Conservation (phyloP, 176 grass and related monocot genomes). For the Raddia guianensis region DNA sequence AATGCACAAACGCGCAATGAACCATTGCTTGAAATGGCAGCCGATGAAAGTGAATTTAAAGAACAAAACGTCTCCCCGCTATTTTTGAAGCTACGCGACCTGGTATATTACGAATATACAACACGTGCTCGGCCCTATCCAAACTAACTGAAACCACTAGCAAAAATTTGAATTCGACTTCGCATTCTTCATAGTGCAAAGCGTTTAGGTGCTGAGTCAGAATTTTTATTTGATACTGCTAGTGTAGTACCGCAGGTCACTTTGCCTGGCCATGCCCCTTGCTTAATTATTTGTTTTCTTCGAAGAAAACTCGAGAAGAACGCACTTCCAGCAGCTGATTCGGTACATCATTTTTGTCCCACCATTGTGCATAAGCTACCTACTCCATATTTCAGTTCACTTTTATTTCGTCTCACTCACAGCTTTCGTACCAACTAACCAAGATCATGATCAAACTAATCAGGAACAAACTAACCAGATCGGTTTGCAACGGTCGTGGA, state of each 20-base stretch:
- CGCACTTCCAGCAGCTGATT: constrained; percentile 34
- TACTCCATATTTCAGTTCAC: constrained; percentile 13
- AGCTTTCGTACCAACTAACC: constrained; percentile 10
- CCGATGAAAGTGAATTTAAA: too few relatives aligned
- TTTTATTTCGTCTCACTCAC: constrained; percentile 11
- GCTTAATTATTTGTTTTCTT: neutral
- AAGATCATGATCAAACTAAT: neutral
- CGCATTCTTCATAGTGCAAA: neutral
- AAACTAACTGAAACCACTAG: neutral
- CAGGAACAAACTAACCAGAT: too few relatives aligned
- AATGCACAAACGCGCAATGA: too few relatives aligned
- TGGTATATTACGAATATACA: neutral
- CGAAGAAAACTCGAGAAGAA: neutral
- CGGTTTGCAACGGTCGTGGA: too few relatives aligned
- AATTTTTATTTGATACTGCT: too few relatives aligned
- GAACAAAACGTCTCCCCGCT: too few relatives aligned
- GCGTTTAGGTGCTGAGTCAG: too few relatives aligned
- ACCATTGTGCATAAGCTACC: constrained; percentile 18
- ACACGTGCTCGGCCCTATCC: neutral
- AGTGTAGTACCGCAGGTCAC: neutral
- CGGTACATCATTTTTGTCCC: constrained; percentile 25
- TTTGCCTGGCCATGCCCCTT: constrained; percentile 17
- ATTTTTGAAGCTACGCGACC: too few relatives aligned
- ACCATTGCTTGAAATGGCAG: too few relatives aligned
- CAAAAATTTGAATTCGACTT: neutral